phyloP scores from a whole-genome alignment of 441 rosid genomes.

The Eruca vesicaria region DNA sequence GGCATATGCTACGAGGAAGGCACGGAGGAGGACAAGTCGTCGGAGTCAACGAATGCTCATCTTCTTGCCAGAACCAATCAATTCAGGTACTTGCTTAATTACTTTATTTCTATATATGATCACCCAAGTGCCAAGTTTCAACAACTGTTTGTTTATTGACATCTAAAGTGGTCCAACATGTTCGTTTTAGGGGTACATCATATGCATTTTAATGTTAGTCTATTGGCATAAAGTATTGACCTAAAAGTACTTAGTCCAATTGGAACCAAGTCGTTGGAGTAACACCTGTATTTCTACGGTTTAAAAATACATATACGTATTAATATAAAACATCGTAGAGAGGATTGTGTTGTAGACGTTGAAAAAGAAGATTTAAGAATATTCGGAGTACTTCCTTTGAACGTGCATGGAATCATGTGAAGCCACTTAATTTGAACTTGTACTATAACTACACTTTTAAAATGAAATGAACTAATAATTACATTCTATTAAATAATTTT shows the following conservation, averaged over 20 bases:
- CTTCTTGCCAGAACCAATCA: constrained; percentile 48
- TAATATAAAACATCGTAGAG: neutral
- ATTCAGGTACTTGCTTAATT: constrained; percentile 47
- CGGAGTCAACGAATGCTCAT: constrained; percentile 1
- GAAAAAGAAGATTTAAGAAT: neutral
- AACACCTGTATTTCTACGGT: constrained; percentile 14
- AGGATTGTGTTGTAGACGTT: neutral
- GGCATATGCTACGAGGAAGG: constrained; percentile 36
- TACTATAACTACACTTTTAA: neutral
- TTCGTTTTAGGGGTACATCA: constrained; percentile 24
- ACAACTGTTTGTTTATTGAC: neutral
- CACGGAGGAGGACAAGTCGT: neutral
- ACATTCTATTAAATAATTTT: neutral
- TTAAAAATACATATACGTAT: neutral
- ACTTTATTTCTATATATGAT: neutral
- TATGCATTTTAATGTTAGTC: constrained; percentile 22
- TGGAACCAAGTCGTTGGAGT: neutral
- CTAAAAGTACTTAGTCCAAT: constrained; percentile 8
- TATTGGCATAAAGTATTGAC: constrained; percentile 11
- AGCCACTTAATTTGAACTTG: neutral
- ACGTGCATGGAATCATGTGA: constrained; percentile 24
- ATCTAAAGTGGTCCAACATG: constrained; percentile 30
- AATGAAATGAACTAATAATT: neutral
- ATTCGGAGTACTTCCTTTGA: neutral
- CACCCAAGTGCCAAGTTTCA: neutral